These are phyloP conservation scores for Nepenthes alata DNA, from an alignment of 179 eudicot genomes.

Conservation along the genomic window DNA sequence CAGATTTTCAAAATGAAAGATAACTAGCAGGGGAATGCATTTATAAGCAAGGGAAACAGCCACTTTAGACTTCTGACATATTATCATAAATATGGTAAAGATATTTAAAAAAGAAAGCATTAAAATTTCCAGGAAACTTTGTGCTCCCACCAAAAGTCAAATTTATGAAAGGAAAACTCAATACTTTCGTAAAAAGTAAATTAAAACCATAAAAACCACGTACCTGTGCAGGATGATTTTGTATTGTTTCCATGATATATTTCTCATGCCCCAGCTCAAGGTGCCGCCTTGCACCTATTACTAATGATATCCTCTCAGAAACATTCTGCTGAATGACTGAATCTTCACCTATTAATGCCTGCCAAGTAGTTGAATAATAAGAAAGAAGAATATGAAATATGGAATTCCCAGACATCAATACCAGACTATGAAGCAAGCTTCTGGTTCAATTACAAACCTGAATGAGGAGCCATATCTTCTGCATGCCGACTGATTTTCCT, in stretches of 20 bases:
- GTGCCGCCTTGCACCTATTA: conserved; percentile 85
- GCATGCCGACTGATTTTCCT: conserved; percentile 81
- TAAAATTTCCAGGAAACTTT: too few species aligned
- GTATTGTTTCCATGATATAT: conserved; percentile 74
- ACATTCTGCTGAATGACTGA: conserved; percentile 35
- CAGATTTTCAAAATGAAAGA: background rate
- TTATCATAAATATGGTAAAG: too few species aligned
- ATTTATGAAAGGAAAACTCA: background rate
- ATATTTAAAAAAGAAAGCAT: too few species aligned
- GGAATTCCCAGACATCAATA: background rate
- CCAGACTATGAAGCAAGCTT: conserved; percentile 1
- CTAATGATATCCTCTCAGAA: conserved; percentile 73
- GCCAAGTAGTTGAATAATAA: conserved; percentile 10
- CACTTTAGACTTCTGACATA: background rate
- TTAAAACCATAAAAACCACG: background rate
- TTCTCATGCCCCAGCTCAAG: conserved; percentile 91
- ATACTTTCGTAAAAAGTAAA: background rate
- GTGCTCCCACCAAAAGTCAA: too few species aligned
- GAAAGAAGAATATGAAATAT: conserved; percentile 6
- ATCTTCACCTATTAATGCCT: conserved; percentile 78
- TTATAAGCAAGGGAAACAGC: background rate
- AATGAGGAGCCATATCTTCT: conserved; percentile 88
- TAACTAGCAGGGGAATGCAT: too few species aligned
- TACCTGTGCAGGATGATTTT: conserved; percentile 93
- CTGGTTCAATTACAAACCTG: conserved; percentile 36